Base-by-base conservation (phyloP, 2,329 filamentous ascomycete species). In the Pseudogymnoascus sp. region DNA sequence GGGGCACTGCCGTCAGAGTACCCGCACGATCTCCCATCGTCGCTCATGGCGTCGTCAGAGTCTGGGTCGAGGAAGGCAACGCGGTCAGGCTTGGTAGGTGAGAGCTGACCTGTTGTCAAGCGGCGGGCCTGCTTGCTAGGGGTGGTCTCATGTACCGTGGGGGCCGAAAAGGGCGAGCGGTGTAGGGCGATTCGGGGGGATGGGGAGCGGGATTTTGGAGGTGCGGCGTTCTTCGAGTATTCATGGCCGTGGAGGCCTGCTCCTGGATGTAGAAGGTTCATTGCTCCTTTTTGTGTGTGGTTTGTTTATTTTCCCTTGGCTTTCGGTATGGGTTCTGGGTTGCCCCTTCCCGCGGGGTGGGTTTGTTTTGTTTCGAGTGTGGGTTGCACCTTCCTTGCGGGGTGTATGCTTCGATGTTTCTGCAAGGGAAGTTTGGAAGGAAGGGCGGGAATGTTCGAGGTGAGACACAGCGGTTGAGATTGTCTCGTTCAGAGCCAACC, bases 181-280 rank as follows among this genome's bases (percentile, higher is more conserved):
- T 58, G 55, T 35, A 58, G 31, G 13, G 55, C 13, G 5, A 58
- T 35, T 27, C 15, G 55, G 3, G 55, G 29, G 1, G 55, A 35
- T 21, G 29, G 29, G 0, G 55, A 58, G 73, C 72, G 45, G 71
- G 69, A 35, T 21, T 35, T 58, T 4, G 73, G 72, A 60, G 75
- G 69, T 31, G 72, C 67, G 25, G 72, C 62, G 61, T 72, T 69
- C 48, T 73, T 72, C 62, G 81, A 83, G 67, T 81, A 85, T 69
- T 85, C 82, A 69, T 85, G 82, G 70, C 82, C 82, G 69, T 85
- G 82, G 18, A 85, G 75, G 72, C 82, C 80, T 59, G 82, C 82
- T 52, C 81, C 82, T 15, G 81, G 77, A 68, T 85, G 83, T 35
- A 85, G 74, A 69, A 85, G 59, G 36, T 60, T 27, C 35, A 45